Evolutionary conservation across 345 rosid genomes (phyloP), one percentile per base, ranked within the genome.

Genomic region (Excoecaria cochinchinensis): DNA sequence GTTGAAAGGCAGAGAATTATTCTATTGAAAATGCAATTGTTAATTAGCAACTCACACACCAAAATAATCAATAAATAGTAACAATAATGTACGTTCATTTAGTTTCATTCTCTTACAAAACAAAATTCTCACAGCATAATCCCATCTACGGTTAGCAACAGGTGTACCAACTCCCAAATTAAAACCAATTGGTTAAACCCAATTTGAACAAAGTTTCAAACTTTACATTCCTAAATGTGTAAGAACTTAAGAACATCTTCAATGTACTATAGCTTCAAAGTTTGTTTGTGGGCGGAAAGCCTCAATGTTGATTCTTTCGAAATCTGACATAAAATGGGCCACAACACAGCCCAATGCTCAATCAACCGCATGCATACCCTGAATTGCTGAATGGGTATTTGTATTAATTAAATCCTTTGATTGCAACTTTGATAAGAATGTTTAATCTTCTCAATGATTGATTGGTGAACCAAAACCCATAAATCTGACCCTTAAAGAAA

Each of bases 1-100:
- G 79, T 91, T 89, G 84, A 89, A 89, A 19, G 91, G 90, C 1
- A 91, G 85, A 46, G 91, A 85, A 79, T 91, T 86, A 57, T 89
- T 91, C 95, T 89, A 36, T 77, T 7, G 7, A 62, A 3, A 42
- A 60, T 3, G 13, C 40, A 47, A 1, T 9, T 59, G 62, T 58
- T 58, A 21, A 24, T 24, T 55, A 58, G 9, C 62, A 17, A n/a
- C 13, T 58, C 13, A 58, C 22, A 5, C 62, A n/a, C 22, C 62
- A 7, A 21, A 11, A 58, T 21, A 58, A 58, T 58, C 62, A 58
- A 58, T 58, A 21, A 58, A 58, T 12, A 21, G 22, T 15, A 53
- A 13, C 6, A 53, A 13, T 15, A 17, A 14, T 6, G 58, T 17
- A 55, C 6, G 8, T 8, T 55, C 22, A 17, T 55, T 55, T 55